Evolutionary conservation across 805 yeast genomes (phyloP).

Genomic region (Naumovozyma baii): DNA sequence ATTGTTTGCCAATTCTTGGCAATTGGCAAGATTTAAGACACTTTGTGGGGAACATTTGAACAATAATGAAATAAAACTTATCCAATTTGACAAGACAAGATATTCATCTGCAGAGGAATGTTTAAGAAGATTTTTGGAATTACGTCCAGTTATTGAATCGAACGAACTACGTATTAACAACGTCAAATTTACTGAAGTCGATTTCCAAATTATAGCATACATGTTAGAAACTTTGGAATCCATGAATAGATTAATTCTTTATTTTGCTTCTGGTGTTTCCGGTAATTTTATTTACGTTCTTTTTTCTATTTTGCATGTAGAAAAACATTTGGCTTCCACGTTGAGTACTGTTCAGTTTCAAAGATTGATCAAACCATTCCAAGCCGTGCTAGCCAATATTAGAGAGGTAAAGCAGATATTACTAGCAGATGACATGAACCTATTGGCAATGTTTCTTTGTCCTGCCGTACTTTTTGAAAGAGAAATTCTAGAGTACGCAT

Average conservation of each 20-base stretch:
- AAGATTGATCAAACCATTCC: slow-evolving; percentile 6
- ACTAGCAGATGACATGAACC: slow-evolving; percentile 9
- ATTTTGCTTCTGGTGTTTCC: slow-evolving; percentile 6
- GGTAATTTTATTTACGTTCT: slow-evolving; percentile 8
- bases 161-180: slow-evolving; percentile 2
- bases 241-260: slow-evolving; percentile 8
- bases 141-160: slow-evolving; percentile 5
- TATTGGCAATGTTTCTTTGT: slow-evolving; percentile 12
- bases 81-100: slow-evolving; percentile 5
- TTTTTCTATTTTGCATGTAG: slow-evolving; percentile 7
- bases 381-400: slow-evolving; percentile 4
- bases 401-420: slow-evolving; percentile 5
- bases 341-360: slow-evolving; percentile 5
- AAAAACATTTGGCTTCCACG: slow-evolving; percentile 7
- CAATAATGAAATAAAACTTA: neutral
- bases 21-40: slow-evolving; percentile 10
- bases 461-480: slow-evolving; percentile 14
- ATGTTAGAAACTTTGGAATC: slow-evolving; percentile 5
- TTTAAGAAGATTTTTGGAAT: slow-evolving; percentile 5
- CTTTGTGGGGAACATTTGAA: slow-evolving; percentile 2
- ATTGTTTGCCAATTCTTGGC: slow-evolving; percentile 10
- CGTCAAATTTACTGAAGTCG: slow-evolving; percentile 6
- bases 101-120: slow-evolving; percentile 12
- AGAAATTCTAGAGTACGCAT: slow-evolving; percentile 10
- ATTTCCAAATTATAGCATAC: slow-evolving; percentile 4